Evolutionary conservation across 2,329 filamentous ascomycete species (phyloP).

Genomic region (Rhinocladiella mackenziei): DNA sequence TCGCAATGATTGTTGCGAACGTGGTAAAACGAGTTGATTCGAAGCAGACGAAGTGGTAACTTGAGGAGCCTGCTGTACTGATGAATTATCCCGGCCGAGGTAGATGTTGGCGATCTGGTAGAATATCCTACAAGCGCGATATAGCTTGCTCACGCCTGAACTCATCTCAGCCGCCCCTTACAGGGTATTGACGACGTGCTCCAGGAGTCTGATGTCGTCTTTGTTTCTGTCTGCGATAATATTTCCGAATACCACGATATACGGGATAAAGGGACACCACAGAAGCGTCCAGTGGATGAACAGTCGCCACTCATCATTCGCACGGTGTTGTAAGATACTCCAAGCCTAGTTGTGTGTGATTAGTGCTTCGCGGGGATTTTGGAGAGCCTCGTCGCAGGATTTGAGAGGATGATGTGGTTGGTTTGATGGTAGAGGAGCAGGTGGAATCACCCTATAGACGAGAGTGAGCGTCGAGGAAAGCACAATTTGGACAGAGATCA

Average conservation of each 20-base stretch:
- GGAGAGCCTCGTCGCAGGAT: slow-evolving; percentile 51
- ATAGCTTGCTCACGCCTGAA: slow-evolving; percentile 15
- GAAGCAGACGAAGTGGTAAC: no score
- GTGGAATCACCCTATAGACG: slow-evolving; percentile 52
- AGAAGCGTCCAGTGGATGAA: slow-evolving; percentile 47
- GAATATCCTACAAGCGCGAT: slow-evolving; percentile 19
- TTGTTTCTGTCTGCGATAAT: slow-evolving; percentile 17
- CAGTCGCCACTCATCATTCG: slow-evolving; percentile 12
- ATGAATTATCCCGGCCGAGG: slow-evolving; percentile 5
- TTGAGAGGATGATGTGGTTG: slow-evolving; percentile 35
- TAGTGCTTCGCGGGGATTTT: slow-evolving; percentile 50
- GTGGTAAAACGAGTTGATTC: no score
- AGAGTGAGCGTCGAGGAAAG: slow-evolving; percentile 50
- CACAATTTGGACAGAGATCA: slow-evolving; percentile 45
- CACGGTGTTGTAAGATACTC: slow-evolving; percentile 23
- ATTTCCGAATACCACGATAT: slow-evolving; percentile 53
- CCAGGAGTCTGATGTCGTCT: slow-evolving; percentile 21
- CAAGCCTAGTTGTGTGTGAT: slow-evolving; percentile 12
- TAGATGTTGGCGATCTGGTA: slow-evolving; percentile 17
- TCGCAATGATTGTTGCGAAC: no score
- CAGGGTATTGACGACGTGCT: slow-evolving; percentile 29
- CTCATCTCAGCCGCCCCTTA: slow-evolving; percentile 13
- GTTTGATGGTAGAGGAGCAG: slow-evolving; percentile 29
- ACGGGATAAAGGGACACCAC: slow-evolving; percentile 56
- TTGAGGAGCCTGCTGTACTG: neutral